phyloP scores from a whole-genome alignment of 306 rosid genomes.

The Lathyrus sativus region DNA sequence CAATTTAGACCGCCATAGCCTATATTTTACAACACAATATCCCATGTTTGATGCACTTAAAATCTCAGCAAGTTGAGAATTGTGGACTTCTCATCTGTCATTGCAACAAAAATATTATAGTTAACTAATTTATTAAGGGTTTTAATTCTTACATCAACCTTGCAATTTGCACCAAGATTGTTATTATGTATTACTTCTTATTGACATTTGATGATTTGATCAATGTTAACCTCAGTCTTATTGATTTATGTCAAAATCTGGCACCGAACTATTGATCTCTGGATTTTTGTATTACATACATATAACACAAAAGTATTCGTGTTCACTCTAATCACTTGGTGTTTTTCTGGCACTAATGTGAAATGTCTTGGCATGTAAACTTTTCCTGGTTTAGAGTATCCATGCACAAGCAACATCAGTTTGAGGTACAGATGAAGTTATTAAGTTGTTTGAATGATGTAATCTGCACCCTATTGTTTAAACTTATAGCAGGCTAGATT shows the following conservation, averaged over 20 bases:
- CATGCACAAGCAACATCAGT: neutral
- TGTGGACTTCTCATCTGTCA: neutral
- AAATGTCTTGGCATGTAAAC: constrained; percentile 10
- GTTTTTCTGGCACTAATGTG: neutral
- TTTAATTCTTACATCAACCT: neutral
- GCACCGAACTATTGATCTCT: constrained; percentile 7
- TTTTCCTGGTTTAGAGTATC: constrained; percentile 2
- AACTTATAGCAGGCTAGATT: constrained; percentile 14
- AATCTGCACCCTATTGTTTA: no score
- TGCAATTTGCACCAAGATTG: neutral
- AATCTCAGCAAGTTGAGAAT: neutral
- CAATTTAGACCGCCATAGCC: neutral
- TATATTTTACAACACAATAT: neutral
- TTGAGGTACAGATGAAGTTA: constrained; percentile 16
- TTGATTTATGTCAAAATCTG: constrained; percentile 24
- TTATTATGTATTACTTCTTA: constrained; percentile 20
- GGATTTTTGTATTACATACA: neutral
- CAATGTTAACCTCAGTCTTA: constrained; percentile 2
- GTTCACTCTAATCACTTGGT: neutral
- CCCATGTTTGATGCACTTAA: constrained; percentile 3
- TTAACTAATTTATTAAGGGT: neutral
- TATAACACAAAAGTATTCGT: neutral
- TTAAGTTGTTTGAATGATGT: constrained; percentile 19
- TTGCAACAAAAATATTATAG: neutral
- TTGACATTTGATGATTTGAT: constrained; percentile 27